Percentiles rank a stretch among this genome's conserved stretches.
Conservation (phyloP, 2,329 filamentous ascomycete genomes). For the Tricladium varicosporioides region DNA sequence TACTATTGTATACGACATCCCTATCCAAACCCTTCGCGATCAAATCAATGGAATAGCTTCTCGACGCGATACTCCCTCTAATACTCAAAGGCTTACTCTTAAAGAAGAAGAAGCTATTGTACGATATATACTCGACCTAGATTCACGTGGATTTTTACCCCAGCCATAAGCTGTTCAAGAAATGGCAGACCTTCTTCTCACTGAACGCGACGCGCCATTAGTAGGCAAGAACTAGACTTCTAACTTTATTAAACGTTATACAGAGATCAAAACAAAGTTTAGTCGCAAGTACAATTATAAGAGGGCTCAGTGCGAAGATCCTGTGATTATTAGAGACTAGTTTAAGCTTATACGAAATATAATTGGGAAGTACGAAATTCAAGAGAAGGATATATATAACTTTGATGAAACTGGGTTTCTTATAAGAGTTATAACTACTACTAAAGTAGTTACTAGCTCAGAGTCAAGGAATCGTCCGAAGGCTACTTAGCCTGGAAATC, state of each 20-base stretch:
- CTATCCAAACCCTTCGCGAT: too few relatives aligned
- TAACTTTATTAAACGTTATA: conserved; percentile 7
- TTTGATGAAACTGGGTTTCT: conserved; percentile 26
- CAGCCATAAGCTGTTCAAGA: conserved; percentile 8
- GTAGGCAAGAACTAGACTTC: conserved; percentile 11
- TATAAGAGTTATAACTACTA: conserved; percentile 21
- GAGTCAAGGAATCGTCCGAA: conserved; percentile 12
- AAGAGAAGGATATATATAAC: conserved; percentile 13
- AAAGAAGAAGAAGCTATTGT: too few relatives aligned
- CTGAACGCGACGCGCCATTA: not conserved
- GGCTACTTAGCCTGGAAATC: conserved; percentile 24
- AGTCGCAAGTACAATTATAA: too few relatives aligned
- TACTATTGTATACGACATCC: too few relatives aligned
- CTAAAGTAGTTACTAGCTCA: conserved; percentile 26
- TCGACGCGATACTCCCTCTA: too few relatives aligned
- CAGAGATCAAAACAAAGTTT: too few relatives aligned
- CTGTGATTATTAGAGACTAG: too few relatives aligned
- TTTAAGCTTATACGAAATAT: conserved; percentile 14
- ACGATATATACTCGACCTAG: too few relatives aligned
- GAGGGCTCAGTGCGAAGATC: too few relatives aligned
- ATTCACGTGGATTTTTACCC: too few relatives aligned
- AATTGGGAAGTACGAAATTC: conserved; percentile 16
- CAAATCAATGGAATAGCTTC: too few relatives aligned
- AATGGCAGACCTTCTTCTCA: conserved; percentile 11
- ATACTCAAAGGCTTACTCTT: too few relatives aligned